Percentiles rank a stretch among this genome's conserved stretches.
These are phyloP conservation scores for Phaeosphaeria sp. DNA, from an alignment of 2,329 filamentous ascomycete species.

Conservation along the genomic window DNA sequence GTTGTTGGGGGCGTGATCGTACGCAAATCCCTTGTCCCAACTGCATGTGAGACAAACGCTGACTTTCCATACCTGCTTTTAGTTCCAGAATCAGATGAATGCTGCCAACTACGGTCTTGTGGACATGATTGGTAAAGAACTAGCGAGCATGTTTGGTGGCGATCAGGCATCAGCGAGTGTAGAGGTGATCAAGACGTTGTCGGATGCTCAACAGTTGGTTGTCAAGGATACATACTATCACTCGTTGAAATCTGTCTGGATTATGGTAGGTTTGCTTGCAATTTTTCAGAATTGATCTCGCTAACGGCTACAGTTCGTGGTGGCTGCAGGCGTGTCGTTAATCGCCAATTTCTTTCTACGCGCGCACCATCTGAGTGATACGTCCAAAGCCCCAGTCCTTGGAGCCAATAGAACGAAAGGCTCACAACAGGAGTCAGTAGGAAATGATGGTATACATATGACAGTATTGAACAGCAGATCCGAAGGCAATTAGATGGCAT, in stretches of 20 bases:
- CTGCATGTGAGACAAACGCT: no score
- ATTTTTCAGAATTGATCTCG: not conserved
- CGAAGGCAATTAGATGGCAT: no score
- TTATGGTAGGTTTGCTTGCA: constrained; percentile 11
- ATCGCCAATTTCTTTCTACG: constrained; percentile 13
- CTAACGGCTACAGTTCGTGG: constrained; percentile 4
- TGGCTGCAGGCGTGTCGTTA: constrained; percentile 10
- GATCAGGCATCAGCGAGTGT: constrained; percentile 64
- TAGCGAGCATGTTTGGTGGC: constrained; percentile 57
- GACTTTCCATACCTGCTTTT: no score
- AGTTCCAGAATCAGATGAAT: constrained; percentile 62
- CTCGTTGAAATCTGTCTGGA: constrained; percentile 12
- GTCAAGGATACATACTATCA: constrained; percentile 44
- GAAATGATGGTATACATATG: no score
- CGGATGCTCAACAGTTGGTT: constrained; percentile 48
- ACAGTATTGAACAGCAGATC: no score
- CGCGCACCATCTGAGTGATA: constrained; percentile 13
- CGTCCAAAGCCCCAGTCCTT: constrained; percentile 6
- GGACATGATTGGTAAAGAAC: constrained; percentile 56
- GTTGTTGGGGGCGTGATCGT: not conserved
- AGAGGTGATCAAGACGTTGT: constrained; percentile 58
- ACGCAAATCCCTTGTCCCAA: no score
- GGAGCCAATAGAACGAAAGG: constrained; percentile 4
- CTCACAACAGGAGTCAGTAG: no score
- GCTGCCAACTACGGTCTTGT: constrained; percentile 56